Evolutionary conservation across 495 filamentous ascomycete species (phyloP).

Genomic region (Xylaria palmicola): DNA sequence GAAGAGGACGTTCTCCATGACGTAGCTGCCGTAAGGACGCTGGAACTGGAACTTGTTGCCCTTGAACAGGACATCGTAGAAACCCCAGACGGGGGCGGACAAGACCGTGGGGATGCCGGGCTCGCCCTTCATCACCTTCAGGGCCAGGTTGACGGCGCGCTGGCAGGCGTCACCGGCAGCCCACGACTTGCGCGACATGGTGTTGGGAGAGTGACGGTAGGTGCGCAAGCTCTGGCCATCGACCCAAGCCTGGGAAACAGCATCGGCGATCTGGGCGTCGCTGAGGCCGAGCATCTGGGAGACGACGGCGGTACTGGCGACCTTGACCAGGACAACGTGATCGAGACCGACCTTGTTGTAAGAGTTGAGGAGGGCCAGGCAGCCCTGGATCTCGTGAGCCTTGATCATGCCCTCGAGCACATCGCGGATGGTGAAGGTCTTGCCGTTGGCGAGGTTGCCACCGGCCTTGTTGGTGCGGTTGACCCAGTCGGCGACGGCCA

Average conservation of each 20-base stretch:
- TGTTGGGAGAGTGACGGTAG: slow-evolving; percentile 96
- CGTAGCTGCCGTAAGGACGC: slow-evolving; percentile 92
- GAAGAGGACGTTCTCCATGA: slow-evolving; percentile 99
- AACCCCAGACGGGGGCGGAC: slow-evolving; percentile 92
- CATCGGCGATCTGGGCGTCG: slow-evolving; percentile 90
- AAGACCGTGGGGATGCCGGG: slow-evolving; percentile 88
- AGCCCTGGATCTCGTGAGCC: slow-evolving; percentile 98
- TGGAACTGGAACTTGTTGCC: slow-evolving; percentile 95
- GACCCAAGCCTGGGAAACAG: slow-evolving; percentile 94
- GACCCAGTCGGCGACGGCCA: slow-evolving; percentile 96
- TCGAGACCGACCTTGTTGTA: slow-evolving; percentile 98
- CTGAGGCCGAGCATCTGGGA: slow-evolving; percentile 88
- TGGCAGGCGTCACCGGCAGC: slow-evolving; percentile 97
- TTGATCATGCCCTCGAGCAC: slow-evolving; percentile 99
- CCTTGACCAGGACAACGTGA: slow-evolving; percentile 97
- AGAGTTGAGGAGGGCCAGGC: slow-evolving; percentile 92
- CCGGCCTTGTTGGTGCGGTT: slow-evolving; percentile 93
- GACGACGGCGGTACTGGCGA: slow-evolving; percentile 91
- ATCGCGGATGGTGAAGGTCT: slow-evolving; percentile 80
- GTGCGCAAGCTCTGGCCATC: slow-evolving; percentile 95
- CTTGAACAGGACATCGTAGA: slow-evolving; percentile 97
- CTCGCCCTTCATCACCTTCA: slow-evolving; percentile 93
- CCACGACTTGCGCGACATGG: slow-evolving; percentile 99
- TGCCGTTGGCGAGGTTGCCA: slow-evolving; percentile 80
- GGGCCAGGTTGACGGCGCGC: slow-evolving; percentile 87